These are phyloP conservation scores for Epichloe sylvatica DNA, from an alignment of 2,329 filamentous ascomycete species.

Conservation along the genomic window DNA sequence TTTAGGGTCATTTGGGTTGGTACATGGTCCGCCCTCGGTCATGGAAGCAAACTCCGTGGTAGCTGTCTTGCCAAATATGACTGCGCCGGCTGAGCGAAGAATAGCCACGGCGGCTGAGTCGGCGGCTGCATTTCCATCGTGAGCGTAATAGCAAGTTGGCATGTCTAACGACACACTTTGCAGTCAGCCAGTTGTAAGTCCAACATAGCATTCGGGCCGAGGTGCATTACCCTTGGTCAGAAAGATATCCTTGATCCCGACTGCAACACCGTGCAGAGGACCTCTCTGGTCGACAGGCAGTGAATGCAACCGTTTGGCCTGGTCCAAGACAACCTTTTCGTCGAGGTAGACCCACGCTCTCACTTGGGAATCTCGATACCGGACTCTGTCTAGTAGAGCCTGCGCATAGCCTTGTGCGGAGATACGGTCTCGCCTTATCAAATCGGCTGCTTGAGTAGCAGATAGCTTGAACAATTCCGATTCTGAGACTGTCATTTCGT, in stretches of 20 bases:
- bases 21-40: conserved; percentile 38
- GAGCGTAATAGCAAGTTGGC: conserved; percentile 37
- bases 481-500: conserved; percentile 1
- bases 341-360: conserved; percentile 38
- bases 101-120: conserved; percentile 39
- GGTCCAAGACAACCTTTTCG: conserved; percentile 30
- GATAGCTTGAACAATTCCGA: conserved; percentile 2
- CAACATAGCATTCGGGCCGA: background rate
- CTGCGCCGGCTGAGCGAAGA: conserved; percentile 38
- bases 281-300: conserved; percentile 34
- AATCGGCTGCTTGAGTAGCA: conserved; percentile 4
- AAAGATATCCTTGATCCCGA: conserved; percentile 49
- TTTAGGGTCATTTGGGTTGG: conserved; percentile 50
- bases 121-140: conserved; percentile 26
- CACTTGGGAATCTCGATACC: conserved; percentile 28
- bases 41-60: conserved; percentile 53
- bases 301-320: conserved; percentile 36
- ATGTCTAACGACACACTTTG: conserved; percentile 24
- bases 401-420: conserved; percentile 35
- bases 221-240: conserved; percentile 33
- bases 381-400: conserved; percentile 32
- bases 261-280: conserved; percentile 40
- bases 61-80: conserved; percentile 37
- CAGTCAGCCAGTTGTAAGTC: background rate
- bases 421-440: conserved; percentile 13